These are phyloP conservation scores for Salix purpurea DNA, from an alignment of 345 rosid genomes.

Conservation along the genomic window DNA sequence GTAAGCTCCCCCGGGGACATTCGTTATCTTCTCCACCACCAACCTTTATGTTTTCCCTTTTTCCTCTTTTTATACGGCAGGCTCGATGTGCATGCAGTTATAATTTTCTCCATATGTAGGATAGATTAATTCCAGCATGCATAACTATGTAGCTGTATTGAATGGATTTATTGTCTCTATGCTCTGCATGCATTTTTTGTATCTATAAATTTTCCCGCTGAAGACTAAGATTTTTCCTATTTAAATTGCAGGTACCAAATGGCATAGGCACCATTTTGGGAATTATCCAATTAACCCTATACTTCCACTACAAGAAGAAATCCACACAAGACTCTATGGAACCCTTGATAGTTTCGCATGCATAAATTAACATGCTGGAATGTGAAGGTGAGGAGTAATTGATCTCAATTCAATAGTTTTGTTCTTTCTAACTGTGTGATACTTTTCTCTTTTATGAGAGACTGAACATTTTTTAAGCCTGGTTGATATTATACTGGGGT, in stretches of 20 bases:
- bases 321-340: conserved; percentile 39
- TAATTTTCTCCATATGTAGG: background rate
- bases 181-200: background rate
- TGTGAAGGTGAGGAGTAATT: background rate
- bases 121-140: background rate
- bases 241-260: conserved; percentile 64
- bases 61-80: background rate
- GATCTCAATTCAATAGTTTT: background rate
- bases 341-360: conserved; percentile 50
- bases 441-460: background rate
- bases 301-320: conserved; percentile 44
- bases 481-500: background rate
- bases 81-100: background rate
- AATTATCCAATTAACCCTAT: conserved; percentile 58
- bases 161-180: background rate
- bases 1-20: conserved; percentile 40
- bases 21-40: background rate
- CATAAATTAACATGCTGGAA: conserved; percentile 14
- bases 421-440: background rate
- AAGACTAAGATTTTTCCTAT: conserved; percentile 5
- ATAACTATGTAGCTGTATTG: background rate
- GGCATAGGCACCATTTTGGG: conserved; percentile 79
- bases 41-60: background rate
- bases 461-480: background rate
- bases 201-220: background rate